phyloP scores from a whole-genome alignment of 2,329 filamentous ascomycete species.

The Plectosphaerella sp. region DNA sequence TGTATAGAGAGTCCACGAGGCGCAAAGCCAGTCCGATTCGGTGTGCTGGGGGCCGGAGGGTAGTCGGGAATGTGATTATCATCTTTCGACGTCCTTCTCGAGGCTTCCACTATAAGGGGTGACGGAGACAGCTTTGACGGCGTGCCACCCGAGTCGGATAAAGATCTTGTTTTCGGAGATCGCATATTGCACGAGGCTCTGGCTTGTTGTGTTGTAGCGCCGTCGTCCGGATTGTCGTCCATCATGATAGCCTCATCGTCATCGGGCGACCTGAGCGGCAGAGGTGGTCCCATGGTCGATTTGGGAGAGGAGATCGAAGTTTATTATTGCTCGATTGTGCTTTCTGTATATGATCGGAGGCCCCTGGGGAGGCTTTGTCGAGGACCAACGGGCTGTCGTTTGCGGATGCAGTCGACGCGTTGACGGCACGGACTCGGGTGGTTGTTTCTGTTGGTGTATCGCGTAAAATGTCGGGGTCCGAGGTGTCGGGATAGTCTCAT shows the following conservation, averaged over 20 bases:
- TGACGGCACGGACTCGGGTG: too few relatives aligned
- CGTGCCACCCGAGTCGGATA: conserved; percentile 59
- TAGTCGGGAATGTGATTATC: conserved; percentile 51
- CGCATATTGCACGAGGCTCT: conserved; percentile 27
- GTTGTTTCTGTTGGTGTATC: too few relatives aligned
- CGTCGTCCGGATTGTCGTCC: conserved; percentile 18
- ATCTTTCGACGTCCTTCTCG: conserved; percentile 58
- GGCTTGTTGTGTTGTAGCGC: conserved; percentile 5
- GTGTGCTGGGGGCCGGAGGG: conserved; percentile 56
- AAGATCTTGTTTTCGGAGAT: conserved; percentile 52
- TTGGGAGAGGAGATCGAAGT: too few relatives aligned
- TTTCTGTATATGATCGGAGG: too few relatives aligned
- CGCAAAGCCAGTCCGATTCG: conserved; percentile 62
- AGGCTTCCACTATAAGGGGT: conserved; percentile 50
- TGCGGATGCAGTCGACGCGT: too few relatives aligned
- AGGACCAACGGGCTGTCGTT: too few relatives aligned
- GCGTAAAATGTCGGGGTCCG: too few relatives aligned
- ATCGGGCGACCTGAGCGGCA: not conserved
- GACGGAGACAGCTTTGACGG: conserved; percentile 54
- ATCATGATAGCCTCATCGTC: conserved; percentile 27
- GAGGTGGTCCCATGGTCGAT: not conserved
- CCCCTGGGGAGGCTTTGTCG: too few relatives aligned
- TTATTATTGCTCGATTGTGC: too few relatives aligned
- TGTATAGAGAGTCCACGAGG: conserved; percentile 65
- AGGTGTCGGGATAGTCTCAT: too few relatives aligned